Evolutionary conservation across 2,329 filamentous ascomycete genomes (phyloP), one percentile per base, ranked within the genome.

Genomic region (Botryotinia convoluta): DNA sequence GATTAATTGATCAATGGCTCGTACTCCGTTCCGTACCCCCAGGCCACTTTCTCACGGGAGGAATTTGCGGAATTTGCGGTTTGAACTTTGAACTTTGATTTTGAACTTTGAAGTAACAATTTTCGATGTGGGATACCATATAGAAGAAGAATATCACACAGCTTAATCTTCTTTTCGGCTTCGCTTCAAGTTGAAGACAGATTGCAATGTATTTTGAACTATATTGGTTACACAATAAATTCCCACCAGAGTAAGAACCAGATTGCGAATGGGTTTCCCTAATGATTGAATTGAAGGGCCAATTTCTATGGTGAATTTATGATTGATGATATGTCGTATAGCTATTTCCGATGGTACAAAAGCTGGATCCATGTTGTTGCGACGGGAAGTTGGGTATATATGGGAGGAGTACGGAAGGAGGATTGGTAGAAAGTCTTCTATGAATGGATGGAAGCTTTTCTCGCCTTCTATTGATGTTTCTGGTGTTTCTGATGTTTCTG

Each of bases 261-360:
- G 83, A 77, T 86, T 82, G 73, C 86, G 85, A 74, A 87, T 79
- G 78, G 88, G 87, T 76, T 84, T 84, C 51, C 84, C 84, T 74
- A 88, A 80, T 72, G 83, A 82, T 61, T 85, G 82, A 69, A 84
- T 82, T 29, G 85, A 85, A 32, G 85, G 82, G 64, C 85, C 85
- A 74, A 88, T 79, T 75, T 87, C 84, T 74, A 90, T 77, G 44
- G 84, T 84, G 77, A 89, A 86, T 75, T 84, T 82, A 76, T 89
- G 84, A 72, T 84, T 81, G 75, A 85, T 79, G 75, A 83, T 81
- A 79, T 86, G 85, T 77, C 83, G 83, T 70, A 86, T 81, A 73
- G 82, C 83, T 67, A 84, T 77, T 75, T 83, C 80, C 63, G 83
- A 76, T 71, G 83, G 82, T 70, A 84, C 79, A 79, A 84, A 84